Conservation (phyloP, 305 asterid genomes). For the Plantago rigida region DNA sequence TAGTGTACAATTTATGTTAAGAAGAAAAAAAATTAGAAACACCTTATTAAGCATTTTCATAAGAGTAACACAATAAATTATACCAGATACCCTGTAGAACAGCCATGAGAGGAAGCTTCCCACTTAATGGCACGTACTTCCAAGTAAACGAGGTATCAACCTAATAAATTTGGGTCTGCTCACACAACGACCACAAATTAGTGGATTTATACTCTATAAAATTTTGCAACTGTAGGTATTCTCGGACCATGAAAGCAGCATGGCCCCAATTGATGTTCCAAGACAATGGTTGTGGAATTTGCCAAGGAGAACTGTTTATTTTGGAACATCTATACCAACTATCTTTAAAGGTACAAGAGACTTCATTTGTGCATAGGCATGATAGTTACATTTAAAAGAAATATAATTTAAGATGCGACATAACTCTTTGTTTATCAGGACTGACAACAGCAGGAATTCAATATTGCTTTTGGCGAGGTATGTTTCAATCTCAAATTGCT, state of each 20-base stretch:
- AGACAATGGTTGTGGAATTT: conserved; percentile 81
- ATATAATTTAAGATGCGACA: no score
- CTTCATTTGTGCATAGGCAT: background rate
- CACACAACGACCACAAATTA: background rate
- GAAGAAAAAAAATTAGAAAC: no score
- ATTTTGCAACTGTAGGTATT: conserved; percentile 45
- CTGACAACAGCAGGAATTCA: conserved; percentile 67
- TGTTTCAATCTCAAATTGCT: background rate
- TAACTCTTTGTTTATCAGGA: conserved; percentile 40
- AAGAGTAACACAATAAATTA: no score
- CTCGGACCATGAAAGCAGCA: conserved; percentile 88
- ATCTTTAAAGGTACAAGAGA: conserved; percentile 68
- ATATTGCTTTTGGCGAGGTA: conserved; percentile 96
- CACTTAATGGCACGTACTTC: conserved; percentile 89
- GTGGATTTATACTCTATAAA: no score
- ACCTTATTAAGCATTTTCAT: no score
- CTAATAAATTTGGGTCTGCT: conserved; percentile 18
- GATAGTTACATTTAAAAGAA: no score
- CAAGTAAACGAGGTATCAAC: conserved; percentile 83
- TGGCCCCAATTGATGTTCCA: conserved; percentile 69
- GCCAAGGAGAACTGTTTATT: conserved; percentile 76
- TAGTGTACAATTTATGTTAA: no score
- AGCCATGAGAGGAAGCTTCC: conserved; percentile 98
- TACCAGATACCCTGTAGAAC: conserved; percentile 88
- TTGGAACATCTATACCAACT: conserved; percentile 88